Evolutionary conservation across 2,329 filamentous ascomycete species (phyloP).

Genomic region (Esteya vermicola): DNA sequence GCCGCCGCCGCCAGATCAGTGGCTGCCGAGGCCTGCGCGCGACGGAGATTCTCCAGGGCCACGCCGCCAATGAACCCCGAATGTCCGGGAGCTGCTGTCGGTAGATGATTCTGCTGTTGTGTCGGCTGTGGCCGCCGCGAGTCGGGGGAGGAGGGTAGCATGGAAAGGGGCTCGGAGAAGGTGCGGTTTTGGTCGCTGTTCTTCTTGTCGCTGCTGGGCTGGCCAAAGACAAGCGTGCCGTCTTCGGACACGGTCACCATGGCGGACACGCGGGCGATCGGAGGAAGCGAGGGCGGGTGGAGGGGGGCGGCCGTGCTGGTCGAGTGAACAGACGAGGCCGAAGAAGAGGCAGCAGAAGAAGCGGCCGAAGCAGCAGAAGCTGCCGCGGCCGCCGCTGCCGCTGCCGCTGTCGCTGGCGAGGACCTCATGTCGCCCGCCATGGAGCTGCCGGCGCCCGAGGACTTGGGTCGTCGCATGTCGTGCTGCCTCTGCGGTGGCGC

Average conservation of each 20-base stretch:
- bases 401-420: background rate
- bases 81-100: constrained; percentile 9
- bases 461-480: constrained; percentile 1
- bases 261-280: constrained; percentile 28
- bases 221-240: constrained; percentile 12
- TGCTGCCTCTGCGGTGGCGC: constrained; percentile 17
- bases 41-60: constrained; percentile 35
- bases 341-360: too few species aligned
- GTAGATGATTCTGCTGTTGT: constrained; percentile 16
- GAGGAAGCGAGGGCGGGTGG: constrained; percentile 33
- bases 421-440: background rate
- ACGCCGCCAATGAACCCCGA: constrained; percentile 41
- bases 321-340: too few species aligned
- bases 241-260: background rate
- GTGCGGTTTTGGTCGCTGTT: background rate
- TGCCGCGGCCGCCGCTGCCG: background rate
- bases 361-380: too few species aligned
- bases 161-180: background rate
- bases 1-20: constrained; percentile 13
- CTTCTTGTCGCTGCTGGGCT: background rate
- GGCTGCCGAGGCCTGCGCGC: too few species aligned
- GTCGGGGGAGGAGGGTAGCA: background rate
- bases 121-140: constrained; percentile 4
- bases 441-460: background rate
- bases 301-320: constrained; percentile 10